Conservation (phyloP, 257 asterid genomes). For the Nicotiana undulata region DNA sequence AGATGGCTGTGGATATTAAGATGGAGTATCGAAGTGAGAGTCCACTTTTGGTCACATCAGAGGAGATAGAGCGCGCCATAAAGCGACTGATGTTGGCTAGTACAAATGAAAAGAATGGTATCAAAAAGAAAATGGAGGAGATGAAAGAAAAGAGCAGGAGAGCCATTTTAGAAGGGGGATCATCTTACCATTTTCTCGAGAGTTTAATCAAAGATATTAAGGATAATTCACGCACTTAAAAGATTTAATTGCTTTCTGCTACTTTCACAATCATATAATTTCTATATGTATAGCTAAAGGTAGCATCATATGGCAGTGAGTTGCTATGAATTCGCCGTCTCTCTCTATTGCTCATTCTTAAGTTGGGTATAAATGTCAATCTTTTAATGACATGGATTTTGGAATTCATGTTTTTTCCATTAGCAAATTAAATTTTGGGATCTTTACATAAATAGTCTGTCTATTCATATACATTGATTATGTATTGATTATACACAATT, state of each 20-base stretch:
- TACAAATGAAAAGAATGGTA: constrained; percentile 12
- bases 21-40: constrained; percentile 16
- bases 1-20: constrained; percentile 18
- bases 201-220: constrained; percentile 29
- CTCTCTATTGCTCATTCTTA: not conserved
- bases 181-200: constrained; percentile 30
- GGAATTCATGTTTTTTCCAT: not conserved
- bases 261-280: not conserved
- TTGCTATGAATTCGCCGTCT: too few species aligned
- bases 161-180: constrained; percentile 44
- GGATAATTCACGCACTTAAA: not conserved
- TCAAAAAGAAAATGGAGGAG: constrained; percentile 43
- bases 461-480: too few species aligned
- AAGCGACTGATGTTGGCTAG: constrained; percentile 13
- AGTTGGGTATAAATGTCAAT: too few species aligned
- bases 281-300: not conserved
- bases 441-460: too few species aligned
- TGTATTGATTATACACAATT: too few species aligned
- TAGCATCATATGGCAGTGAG: too few species aligned
- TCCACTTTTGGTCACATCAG: not conserved
- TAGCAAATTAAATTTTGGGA: not conserved
- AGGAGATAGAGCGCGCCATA: constrained; percentile 15
- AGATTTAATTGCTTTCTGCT: not conserved
- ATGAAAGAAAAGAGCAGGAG: constrained; percentile 32
- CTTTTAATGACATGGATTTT: not conserved